Base-by-base conservation (phyloP, 495 filamentous ascomycete species). In the Aspergillus saccharolyticus region DNA sequence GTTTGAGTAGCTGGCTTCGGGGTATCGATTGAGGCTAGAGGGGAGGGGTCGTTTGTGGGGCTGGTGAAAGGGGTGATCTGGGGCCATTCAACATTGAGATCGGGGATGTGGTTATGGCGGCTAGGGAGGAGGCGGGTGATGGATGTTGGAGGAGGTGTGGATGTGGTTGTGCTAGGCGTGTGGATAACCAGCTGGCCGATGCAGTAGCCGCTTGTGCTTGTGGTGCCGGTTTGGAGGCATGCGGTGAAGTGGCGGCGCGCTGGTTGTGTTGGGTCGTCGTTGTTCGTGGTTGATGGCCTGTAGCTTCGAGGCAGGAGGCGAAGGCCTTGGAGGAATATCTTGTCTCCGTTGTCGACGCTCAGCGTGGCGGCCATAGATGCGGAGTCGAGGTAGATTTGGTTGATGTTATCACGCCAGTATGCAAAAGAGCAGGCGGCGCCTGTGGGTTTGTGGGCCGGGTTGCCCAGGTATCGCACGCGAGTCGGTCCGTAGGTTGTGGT, bases 391-490 rank as follows among this genome's bases (percentile, higher is more conserved):
- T 60, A 63, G 42, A 63, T 44, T 4, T 25, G 58, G 42, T 63
- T 57, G 19, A 63, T 47, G 39, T 54, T 59, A 17, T 39, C 39
- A n/a, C 45, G 53, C 64, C 64, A 66, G 54, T 66, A 66, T 1
- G 30, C 19, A n/a, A 63, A 53, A 21, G 45, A 43, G n/a, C n/a
- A n/a, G 9, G 54, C 30, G 14, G 25, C 21, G 16, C 3, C 24
- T 3, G 9, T 18, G 43, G 46, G 25, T 15, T 24, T 19, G 20
- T 15, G 24, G 15, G 15, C 22, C 14, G 64, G 64, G 20, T 54
- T 30, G 18, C 64, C 64, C 2, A 66, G 47, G 52, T 63, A 63
- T n/a, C 56, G 61, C 14, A 63, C 61, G 21, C 64, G 61, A 18
- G 45, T 56, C 6, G 58, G 52, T 19, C 54, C 55, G 45, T 58